Percentiles rank a stretch among this genome's conserved stretches.
These are phyloP conservation scores for Trichosanthes truncata DNA, from an alignment of 306 rosid genomes.

Conservation along the genomic window DNA sequence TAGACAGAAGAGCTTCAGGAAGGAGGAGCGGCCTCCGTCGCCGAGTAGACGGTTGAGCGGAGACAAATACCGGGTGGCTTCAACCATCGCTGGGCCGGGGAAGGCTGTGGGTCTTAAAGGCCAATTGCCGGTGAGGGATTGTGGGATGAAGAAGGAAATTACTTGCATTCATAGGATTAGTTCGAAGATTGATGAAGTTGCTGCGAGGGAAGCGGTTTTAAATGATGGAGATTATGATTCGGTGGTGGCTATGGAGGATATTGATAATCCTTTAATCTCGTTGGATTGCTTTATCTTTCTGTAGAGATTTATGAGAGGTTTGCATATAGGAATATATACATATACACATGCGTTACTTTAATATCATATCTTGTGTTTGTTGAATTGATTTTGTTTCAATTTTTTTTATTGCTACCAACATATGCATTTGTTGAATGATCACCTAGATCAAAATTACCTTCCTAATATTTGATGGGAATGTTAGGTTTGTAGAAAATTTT, in stretches of 20 bases:
- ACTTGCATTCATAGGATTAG: conserved; percentile 23
- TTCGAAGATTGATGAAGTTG: conserved; percentile 50
- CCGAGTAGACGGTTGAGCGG: conserved; percentile 41
- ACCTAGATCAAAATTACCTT: not conserved
- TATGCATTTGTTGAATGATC: not conserved
- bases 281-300: conserved; percentile 87
- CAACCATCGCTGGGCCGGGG: not conserved
- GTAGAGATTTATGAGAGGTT: conserved; percentile 23
- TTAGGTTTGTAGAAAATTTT: not conserved
- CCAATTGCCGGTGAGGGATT: conserved; percentile 14
- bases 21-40: conserved; percentile 32
- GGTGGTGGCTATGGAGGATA: conserved; percentile 40
- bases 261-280: conserved; percentile 71
- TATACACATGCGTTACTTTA: not conserved
- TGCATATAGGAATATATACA: not conserved
- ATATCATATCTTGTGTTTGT: not conserved
- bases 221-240: conserved; percentile 21
- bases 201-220: conserved; percentile 38
- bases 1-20: conserved; percentile 69
- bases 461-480: conserved; percentile 9
- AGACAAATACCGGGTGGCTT: conserved; percentile 5
- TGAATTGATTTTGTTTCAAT: not conserved
- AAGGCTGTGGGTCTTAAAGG: not conserved
- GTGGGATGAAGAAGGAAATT: conserved; percentile 39
- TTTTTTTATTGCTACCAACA: not conserved